phyloP scores from a whole-genome alignment of 2,329 filamentous ascomycete genomes.

The Apiospora saccharicola region DNA sequence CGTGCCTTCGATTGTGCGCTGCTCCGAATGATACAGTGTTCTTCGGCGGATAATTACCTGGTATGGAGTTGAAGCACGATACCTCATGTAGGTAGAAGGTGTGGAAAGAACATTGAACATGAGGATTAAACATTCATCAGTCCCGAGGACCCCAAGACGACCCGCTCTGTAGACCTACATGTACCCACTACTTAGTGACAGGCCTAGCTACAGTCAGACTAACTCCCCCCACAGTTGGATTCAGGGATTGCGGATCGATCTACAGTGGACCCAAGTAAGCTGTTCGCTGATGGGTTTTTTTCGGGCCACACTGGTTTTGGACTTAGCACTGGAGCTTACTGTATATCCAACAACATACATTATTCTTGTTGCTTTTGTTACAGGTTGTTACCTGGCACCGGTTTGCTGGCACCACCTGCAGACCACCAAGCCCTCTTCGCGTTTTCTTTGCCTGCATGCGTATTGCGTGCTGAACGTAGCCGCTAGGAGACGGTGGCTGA shows the following conservation, averaged over 20 bases:
- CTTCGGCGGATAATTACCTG: slow-evolving; percentile 15
- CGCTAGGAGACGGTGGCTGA: neutral
- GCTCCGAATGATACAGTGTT: neutral
- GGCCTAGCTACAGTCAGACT: neutral
- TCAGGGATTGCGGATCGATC: slow-evolving; percentile 8
- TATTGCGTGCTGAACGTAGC: slow-evolving; percentile 1
- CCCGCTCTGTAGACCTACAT: neutral
- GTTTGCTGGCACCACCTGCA: slow-evolving; percentile 5
- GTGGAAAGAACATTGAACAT: neutral
- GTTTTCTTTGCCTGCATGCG: slow-evolving; percentile 14
- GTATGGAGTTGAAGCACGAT: neutral
- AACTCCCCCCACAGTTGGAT: neutral
- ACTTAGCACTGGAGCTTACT: neutral
- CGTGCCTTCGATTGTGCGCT: neutral
- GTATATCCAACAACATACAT: neutral
- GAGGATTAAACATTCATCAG: neutral
- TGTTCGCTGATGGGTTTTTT: neutral
- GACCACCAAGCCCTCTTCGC: neutral
- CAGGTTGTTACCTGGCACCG: slow-evolving; percentile 1
- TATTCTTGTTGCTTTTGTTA: slow-evolving; percentile 6
- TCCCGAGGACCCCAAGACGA: slow-evolving; percentile 8
- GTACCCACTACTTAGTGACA: too few relatives aligned
- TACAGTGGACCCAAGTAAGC: neutral
- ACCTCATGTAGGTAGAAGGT: neutral
- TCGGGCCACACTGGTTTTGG: neutral